Base-by-base conservation (phyloP, 352 stramenopile species). In the Pythium plurisporium region DNA sequence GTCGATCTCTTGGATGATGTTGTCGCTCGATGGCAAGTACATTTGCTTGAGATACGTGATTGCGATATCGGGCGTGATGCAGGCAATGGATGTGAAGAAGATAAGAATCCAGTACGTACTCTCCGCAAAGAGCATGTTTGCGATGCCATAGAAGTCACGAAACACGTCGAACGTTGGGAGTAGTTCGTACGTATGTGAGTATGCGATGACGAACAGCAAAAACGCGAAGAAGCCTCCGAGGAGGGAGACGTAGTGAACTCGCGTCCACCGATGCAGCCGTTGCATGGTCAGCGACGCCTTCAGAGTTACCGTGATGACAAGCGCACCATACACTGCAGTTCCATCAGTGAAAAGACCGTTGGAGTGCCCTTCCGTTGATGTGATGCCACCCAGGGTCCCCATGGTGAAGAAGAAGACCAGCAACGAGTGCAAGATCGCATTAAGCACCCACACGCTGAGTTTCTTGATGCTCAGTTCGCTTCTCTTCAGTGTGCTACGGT, bases 1-100 rank as follows among this genome's bases (percentile, higher is more conserved):
- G 37, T 94, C 84, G 49, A 94, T 94, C 34, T 94, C 84, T 29
- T 86, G 64, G 29, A 94, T 92, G 36, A 94, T 94, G 27, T 89
- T 81, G 52, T 85, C 83, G 51, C 83, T 90, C 1, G 82, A 86
- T 4, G 85, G 82, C 42, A 94, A 58, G 27, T 93, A 92, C 82
- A 92, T 94, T 54, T 89, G 78, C 47, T 76, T 80, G 29, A 94
- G 29, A 55, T 93, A 94, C 62, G 85, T 76, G 40, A 87, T 64
- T 6, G 77, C 73, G 29, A 89, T 46, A 48, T 94, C 81, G 4
- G 82, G 67, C 17, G 63, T 72, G 14, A 94, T 62, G 17, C 76
- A 89, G 2, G 79, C 62, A 8, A 93, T 61, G 0, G 77, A 74
- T 3, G 82, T 79, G 46, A 89, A 83, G 10, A 90, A 57, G 1